phyloP scores from a whole-genome alignment of 805 yeast genomes.

The Wickerhamiella brachini region DNA sequence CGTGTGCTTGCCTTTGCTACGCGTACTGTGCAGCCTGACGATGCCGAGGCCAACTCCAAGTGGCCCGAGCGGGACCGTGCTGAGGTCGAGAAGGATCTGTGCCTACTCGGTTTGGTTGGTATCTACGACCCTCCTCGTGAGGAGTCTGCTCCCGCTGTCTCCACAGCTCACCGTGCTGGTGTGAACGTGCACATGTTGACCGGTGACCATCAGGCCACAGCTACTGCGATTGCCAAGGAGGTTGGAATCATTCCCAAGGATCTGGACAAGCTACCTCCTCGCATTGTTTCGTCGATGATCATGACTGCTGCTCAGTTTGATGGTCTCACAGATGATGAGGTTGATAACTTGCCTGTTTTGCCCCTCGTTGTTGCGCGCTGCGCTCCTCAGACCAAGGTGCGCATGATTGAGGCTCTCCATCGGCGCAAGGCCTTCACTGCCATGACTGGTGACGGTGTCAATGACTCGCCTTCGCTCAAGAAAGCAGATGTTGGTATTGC shows the following conservation, averaged over 20 bases:
- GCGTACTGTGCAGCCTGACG: constrained; percentile 21
- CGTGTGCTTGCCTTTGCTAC: constrained; percentile 61
- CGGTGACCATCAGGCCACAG: constrained; percentile 71
- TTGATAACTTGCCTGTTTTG: constrained; percentile 49
- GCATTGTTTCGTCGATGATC: constrained; percentile 48
- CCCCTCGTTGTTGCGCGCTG: constrained; percentile 74
- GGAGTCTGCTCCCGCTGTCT: constrained; percentile 54
- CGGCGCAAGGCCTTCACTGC: constrained; percentile 54
- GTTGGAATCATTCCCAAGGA: constrained; percentile 62
- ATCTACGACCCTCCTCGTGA: constrained; percentile 70
- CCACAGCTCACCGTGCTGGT: constrained; percentile 58
- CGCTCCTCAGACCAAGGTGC: constrained; percentile 70
- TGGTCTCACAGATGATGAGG: constrained; percentile 40
- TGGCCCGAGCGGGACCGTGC: constrained; percentile 23
- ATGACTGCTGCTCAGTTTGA: constrained; percentile 69
- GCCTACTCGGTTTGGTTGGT: constrained; percentile 57
- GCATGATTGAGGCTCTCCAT: constrained; percentile 67
- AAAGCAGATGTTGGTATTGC: constrained; percentile 84
- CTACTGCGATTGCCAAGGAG: constrained; percentile 66
- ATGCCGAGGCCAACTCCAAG: constrained; percentile 11
- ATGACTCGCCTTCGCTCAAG: constrained; percentile 93
- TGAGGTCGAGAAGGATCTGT: constrained; percentile 38
- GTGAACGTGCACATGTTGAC: constrained; percentile 71
- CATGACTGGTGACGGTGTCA: constrained; percentile 95
- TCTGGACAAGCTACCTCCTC: constrained; percentile 37